Evolutionary conservation across 2,329 filamentous ascomycete genomes (phyloP).

Genomic region (Beauveria rudraprayagi): DNA sequence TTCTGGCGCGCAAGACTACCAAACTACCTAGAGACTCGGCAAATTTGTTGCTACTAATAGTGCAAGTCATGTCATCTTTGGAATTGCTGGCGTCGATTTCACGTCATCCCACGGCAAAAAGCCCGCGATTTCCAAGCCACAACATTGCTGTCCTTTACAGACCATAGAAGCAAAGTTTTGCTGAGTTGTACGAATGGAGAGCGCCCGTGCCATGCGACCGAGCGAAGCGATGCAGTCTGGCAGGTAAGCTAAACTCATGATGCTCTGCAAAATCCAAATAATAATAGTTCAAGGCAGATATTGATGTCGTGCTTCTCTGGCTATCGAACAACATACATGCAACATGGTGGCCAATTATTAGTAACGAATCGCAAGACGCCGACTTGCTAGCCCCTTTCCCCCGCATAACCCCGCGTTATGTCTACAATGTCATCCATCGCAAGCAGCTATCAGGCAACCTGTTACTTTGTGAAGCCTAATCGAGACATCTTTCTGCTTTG

Average conservation of each 20-base stretch:
- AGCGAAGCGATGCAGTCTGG: neutral
- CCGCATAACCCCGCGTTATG: slow-evolving; percentile 2
- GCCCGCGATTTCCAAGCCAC: neutral
- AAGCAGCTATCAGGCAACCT: neutral
- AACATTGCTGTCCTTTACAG: neutral
- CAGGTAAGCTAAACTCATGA: neutral
- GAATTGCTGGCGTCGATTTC: neutral
- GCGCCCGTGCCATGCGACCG: neutral
- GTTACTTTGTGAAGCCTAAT: neutral
- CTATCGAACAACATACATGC: too few relatives aligned
- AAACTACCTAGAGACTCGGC: neutral
- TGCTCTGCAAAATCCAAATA: neutral
- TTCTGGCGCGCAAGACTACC: neutral
- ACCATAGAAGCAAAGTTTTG: too few relatives aligned
- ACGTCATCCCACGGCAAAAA: too few relatives aligned
- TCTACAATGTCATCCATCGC: neutral
- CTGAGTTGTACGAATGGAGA: neutral
- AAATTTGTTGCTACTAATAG: neutral
- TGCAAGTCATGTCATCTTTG: neutral
- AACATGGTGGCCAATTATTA: neutral
- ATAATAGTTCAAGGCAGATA: neutral
- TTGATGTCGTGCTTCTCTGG: neutral
- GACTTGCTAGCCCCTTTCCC: neutral
- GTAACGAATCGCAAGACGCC: neutral
- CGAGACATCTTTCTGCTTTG: neutral